These are phyloP conservation scores for Pogostemon cablin DNA, from an alignment of 257 asterid species.

Conservation along the genomic window DNA sequence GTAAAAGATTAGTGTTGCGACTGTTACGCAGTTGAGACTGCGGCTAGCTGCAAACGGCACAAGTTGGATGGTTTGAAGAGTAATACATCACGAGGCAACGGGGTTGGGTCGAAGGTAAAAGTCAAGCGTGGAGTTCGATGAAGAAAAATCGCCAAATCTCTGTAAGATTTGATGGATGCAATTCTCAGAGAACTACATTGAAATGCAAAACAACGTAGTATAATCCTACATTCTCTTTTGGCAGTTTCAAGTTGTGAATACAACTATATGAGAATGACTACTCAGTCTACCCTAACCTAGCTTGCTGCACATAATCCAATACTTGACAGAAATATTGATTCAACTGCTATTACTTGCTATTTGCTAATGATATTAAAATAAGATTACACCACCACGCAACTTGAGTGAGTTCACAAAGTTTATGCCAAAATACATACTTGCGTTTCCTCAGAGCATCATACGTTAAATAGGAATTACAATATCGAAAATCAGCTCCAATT, in stretches of 20 bases:
- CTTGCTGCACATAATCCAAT: too few relatives aligned
- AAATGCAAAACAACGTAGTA: not conserved
- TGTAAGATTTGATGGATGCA: conserved; percentile 8
- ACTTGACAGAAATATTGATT: too few relatives aligned
- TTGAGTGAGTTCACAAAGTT: too few relatives aligned
- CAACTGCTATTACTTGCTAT: too few relatives aligned
- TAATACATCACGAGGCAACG: conserved; percentile 26
- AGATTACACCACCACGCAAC: too few relatives aligned
- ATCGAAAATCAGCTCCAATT: not conserved
- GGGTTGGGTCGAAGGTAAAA: not conserved
- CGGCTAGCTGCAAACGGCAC: conserved; percentile 61
- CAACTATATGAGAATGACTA: not conserved
- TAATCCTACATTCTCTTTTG: not conserved
- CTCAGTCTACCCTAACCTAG: too few relatives aligned
- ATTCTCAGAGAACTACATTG: not conserved
- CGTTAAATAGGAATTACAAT: too few relatives aligned
- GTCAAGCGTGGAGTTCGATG: conserved; percentile 9
- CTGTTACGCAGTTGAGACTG: conserved; percentile 67
- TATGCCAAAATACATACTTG: too few relatives aligned
- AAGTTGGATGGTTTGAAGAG: conserved; percentile 47
- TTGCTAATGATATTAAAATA: too few relatives aligned
- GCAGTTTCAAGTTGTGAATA: conserved; percentile 2
- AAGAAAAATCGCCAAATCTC: conserved; percentile 19
- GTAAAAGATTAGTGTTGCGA: not conserved
- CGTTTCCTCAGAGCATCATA: too few relatives aligned